Conservation (phyloP, 1,284 basidiomycete species). For the Hypsizygus ulmarius region DNA sequence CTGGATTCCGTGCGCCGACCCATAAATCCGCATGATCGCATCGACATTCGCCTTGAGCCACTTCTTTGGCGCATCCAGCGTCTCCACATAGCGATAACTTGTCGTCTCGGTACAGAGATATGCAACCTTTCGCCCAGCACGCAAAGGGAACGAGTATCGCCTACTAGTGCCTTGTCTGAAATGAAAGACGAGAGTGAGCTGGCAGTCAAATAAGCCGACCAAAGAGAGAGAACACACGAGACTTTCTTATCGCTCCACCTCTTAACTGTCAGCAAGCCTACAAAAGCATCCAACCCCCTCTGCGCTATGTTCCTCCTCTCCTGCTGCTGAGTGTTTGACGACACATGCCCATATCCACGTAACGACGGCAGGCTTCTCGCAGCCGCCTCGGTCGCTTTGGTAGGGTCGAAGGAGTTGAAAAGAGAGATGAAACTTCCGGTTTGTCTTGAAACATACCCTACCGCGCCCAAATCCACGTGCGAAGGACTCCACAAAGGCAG, state of each 20-base stretch:
- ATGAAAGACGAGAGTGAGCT: slow-evolving; percentile 4
- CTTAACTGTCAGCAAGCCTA: slow-evolving; percentile 47
- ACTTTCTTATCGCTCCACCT: slow-evolving; percentile 31
- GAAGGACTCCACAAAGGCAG: slow-evolving; percentile 71
- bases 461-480: slow-evolving; percentile 58
- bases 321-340: slow-evolving; percentile 41
- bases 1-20: slow-evolving; percentile 50
- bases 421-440: slow-evolving; percentile 65
- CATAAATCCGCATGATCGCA: slow-evolving; percentile 56
- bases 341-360: slow-evolving; percentile 50
- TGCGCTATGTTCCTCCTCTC: slow-evolving; percentile 55
- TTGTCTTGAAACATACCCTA: slow-evolving; percentile 68
- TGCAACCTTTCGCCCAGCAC: slow-evolving; percentile 62
- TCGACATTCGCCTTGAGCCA: slow-evolving; percentile 76
- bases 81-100: slow-evolving; percentile 63
- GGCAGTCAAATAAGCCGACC: not conserved
- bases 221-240: slow-evolving; percentile 29
- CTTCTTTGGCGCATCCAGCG: slow-evolving; percentile 55
- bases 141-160: slow-evolving; percentile 57
- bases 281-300: slow-evolving; percentile 54
- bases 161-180: slow-evolving; percentile 47
- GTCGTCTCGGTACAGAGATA: slow-evolving; percentile 67
- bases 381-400: slow-evolving; percentile 31
- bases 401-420: slow-evolving; percentile 61
- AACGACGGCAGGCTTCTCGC: slow-evolving; percentile 44